phyloP scores from a whole-genome alignment of 2,329 filamentous ascomycete species.

The Fusarium anthophilum region DNA sequence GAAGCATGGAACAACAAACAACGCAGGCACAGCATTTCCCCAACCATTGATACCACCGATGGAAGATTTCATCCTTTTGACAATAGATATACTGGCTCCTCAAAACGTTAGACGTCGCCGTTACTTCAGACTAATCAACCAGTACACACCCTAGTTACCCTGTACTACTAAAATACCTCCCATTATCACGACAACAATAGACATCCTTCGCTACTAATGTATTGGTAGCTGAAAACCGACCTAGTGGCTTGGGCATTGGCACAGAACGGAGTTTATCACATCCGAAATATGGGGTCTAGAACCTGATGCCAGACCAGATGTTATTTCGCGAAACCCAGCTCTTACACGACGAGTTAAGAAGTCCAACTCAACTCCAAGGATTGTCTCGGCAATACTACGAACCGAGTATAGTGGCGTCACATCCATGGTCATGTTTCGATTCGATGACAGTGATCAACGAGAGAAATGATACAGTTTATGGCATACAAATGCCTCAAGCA shows the following conservation, averaged over 20 bases:
- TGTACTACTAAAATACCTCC: background rate
- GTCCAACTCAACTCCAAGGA: background rate
- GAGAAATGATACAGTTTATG: background rate
- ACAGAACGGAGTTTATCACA: background rate
- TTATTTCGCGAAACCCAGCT: background rate
- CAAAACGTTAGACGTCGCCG: background rate
- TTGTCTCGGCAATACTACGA: background rate
- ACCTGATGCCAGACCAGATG: background rate
- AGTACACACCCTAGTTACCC: background rate
- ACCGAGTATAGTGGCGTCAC: background rate
- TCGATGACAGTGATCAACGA: background rate
- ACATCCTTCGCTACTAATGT: background rate
- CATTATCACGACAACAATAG: background rate
- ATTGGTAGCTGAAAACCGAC: background rate
- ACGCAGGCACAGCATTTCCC: background rate
- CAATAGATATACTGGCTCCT: background rate
- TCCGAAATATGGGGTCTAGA: background rate
- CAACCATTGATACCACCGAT: too few relatives aligned
- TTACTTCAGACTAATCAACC: background rate
- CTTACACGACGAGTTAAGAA: background rate
- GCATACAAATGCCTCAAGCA: background rate
- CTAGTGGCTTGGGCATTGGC: background rate
- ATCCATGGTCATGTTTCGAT: background rate
- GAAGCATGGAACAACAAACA: background rate
- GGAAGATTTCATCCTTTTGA: background rate